These are phyloP conservation scores for Rhodosporidiobolus sp. DNA, from an alignment of 768 basidiomycete species.

Conservation along the genomic window DNA sequence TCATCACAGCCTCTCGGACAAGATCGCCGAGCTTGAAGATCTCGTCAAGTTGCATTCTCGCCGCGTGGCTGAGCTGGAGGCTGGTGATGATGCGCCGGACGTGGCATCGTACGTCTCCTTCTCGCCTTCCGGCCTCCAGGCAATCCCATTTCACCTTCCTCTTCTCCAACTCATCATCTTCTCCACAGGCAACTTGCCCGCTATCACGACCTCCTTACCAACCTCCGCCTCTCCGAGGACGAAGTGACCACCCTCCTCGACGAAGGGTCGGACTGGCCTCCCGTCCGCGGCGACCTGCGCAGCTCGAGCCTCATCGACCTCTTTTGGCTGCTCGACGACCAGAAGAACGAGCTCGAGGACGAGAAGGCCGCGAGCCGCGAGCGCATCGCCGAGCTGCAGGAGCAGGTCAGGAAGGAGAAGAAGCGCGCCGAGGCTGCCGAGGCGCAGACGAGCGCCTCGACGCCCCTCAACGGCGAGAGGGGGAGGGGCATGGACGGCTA, in stretches of 20 bases:
- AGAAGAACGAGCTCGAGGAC: not conserved
- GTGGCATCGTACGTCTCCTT: not conserved
- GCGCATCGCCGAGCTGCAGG: not conserved
- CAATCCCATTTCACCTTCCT: too few species aligned
- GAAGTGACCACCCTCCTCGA: constrained; percentile 4
- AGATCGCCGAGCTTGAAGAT: not conserved
- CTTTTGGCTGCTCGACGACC: constrained; percentile 19
- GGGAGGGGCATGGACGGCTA: not conserved
- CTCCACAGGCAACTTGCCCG: not conserved
- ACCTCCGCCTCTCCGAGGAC: constrained; percentile 15
- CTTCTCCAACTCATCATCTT: accelerated
- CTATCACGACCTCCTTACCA: constrained; percentile 13
- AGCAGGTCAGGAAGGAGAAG: not conserved
- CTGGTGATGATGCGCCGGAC: not conserved
- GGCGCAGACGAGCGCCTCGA: not conserved
- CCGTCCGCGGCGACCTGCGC: not conserved
- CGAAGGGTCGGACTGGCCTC: not conserved
- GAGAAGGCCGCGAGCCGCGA: not conserved
- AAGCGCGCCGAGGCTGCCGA: not conserved
- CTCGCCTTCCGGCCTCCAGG: not conserved
- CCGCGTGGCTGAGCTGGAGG: not conserved
- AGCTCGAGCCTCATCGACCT: not conserved
- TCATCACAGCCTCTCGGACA: not conserved
- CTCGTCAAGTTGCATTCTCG: not conserved
- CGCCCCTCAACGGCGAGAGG: too few species aligned